Percentiles rank a stretch among this genome's conserved stretches.
Conservation (phyloP, 2,329 filamentous ascomycete species). For the Cladophialophora chaetospira region DNA sequence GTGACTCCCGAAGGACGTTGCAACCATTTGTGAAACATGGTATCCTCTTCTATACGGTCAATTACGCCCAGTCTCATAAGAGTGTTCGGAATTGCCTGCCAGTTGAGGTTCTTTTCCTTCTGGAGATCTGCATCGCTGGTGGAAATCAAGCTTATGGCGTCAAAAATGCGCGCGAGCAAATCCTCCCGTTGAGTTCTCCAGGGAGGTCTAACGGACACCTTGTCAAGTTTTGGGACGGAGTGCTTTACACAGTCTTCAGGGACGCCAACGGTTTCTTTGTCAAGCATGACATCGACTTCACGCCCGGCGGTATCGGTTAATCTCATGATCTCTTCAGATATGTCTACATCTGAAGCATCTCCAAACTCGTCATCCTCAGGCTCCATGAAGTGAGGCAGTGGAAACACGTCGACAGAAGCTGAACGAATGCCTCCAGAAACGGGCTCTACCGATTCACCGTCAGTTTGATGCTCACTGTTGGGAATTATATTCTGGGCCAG, state of each 20-base stretch:
- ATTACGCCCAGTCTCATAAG: not conserved
- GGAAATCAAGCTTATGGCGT: not conserved
- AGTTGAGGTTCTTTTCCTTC: constrained; percentile 6
- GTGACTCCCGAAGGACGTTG: constrained; percentile 5
- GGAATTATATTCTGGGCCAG: too few species aligned
- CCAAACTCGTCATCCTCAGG: not conserved
- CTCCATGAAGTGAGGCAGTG: not conserved
- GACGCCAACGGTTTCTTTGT: not conserved
- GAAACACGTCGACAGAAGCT: not conserved
- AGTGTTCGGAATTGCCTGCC: constrained; percentile 6
- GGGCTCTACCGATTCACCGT: too few species aligned
- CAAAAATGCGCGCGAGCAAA: not conserved
- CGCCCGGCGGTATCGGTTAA: not conserved
- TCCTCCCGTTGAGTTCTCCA: not conserved
- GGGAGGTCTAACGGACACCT: not conserved
- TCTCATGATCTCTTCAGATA: not conserved
- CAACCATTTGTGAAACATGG: not conserved
- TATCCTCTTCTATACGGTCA: constrained; percentile 13
- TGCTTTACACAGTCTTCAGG: not conserved
- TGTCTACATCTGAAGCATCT: not conserved
- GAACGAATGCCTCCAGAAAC: too few species aligned
- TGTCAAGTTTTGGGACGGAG: constrained; percentile 4
- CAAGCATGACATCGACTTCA: constrained; percentile 1
- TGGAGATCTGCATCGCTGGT: not conserved
- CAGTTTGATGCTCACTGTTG: too few species aligned